Percentiles rank a stretch among this genome's conserved stretches.
phyloP scores from a whole-genome alignment of 2,329 filamentous ascomycete species.

The Penicillium sp. region DNA sequence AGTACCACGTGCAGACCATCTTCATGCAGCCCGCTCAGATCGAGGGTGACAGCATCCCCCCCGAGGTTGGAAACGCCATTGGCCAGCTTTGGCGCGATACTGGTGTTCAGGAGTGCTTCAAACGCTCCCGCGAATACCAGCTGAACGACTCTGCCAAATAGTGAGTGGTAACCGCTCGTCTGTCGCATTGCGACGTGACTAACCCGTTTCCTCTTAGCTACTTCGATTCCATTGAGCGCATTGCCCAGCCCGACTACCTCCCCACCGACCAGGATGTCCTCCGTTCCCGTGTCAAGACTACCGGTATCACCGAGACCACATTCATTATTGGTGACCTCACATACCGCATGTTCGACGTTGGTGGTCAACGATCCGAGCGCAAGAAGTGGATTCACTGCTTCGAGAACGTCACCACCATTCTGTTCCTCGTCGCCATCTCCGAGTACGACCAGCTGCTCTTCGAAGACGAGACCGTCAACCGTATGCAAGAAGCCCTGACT shows the following conservation, averaged over 20 bases:
- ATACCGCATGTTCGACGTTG: conserved; percentile 96
- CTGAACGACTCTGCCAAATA: conserved; percentile 96
- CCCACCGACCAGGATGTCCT: conserved; percentile 94
- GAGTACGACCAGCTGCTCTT: conserved; percentile 96
- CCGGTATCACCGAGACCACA: conserved; percentile 93
- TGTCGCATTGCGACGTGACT: neutral
- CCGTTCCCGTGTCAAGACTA: conserved; percentile 94
- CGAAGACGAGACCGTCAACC: conserved; percentile 88
- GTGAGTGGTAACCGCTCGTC: conserved; percentile 54
- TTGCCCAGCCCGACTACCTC: conserved; percentile 87
- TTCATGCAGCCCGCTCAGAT: conserved; percentile 99
- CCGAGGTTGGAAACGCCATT: conserved; percentile 90
- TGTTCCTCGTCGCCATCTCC: conserved; percentile 94
- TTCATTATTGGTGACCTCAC: conserved; percentile 94
- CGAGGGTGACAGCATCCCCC: conserved; percentile 89
- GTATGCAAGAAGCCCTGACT: conserved; percentile 70
- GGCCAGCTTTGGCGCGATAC: conserved; percentile 89
- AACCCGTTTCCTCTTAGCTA: conserved; percentile 62
- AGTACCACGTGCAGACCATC: conserved; percentile 97
- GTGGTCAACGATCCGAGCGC: conserved; percentile 89
- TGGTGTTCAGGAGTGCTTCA: conserved; percentile 92
- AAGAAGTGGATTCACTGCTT: conserved; percentile 99
- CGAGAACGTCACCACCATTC: conserved; percentile 94
- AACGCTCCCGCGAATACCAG: conserved; percentile 92
- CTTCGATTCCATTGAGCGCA: conserved; percentile 91